Evolutionary conservation across 352 stramenopile species (phyloP).

Genomic region (Globisporangium alternatum): DNA sequence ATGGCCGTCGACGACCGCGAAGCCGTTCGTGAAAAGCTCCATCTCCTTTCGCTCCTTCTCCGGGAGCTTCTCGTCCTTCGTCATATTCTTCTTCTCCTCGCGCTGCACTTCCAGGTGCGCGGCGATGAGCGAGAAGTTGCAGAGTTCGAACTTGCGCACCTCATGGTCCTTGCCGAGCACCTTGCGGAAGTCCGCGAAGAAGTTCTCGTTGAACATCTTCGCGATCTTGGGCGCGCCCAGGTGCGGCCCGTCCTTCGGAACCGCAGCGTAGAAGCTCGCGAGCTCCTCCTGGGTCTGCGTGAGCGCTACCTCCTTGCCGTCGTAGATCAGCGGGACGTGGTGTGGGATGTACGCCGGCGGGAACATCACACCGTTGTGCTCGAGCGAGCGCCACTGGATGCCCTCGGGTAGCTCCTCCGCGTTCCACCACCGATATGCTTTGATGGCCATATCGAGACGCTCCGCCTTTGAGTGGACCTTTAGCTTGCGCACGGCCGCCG

Average conservation of each 20-base stretch:
- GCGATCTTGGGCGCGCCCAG: constrained; percentile 95
- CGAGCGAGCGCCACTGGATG: constrained; percentile 98
- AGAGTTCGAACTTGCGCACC: constrained; percentile 96
- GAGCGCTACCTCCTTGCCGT: constrained; percentile 91
- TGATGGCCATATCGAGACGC: constrained; percentile 95
- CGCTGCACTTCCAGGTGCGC: constrained; percentile 90
- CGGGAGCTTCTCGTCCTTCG: constrained; percentile 91
- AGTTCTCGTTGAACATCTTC: constrained; percentile 99
- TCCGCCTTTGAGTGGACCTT: constrained; percentile 94
- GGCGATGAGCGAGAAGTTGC: constrained; percentile 96
- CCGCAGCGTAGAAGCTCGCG: constrained; percentile 94
- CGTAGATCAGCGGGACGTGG: constrained; percentile 94
- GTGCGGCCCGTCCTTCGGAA: constrained; percentile 97
- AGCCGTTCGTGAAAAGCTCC: constrained; percentile 93
- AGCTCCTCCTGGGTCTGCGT: constrained; percentile 95
- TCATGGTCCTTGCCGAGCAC: constrained; percentile 92
- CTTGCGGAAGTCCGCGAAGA: constrained; percentile 93
- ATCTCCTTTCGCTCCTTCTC: constrained; percentile 91
- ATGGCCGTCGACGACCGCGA: constrained; percentile 96
- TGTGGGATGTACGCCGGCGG: constrained; percentile 95
- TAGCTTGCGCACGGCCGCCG: constrained; percentile 71
- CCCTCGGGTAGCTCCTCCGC: constrained; percentile 91
- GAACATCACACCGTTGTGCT: constrained; percentile 99
- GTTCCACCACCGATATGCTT: constrained; percentile 99
- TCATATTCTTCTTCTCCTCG: constrained; percentile 95